Conservation (phyloP, 371 early-diverging fungal species). For the Blakeslea trispora region DNA sequence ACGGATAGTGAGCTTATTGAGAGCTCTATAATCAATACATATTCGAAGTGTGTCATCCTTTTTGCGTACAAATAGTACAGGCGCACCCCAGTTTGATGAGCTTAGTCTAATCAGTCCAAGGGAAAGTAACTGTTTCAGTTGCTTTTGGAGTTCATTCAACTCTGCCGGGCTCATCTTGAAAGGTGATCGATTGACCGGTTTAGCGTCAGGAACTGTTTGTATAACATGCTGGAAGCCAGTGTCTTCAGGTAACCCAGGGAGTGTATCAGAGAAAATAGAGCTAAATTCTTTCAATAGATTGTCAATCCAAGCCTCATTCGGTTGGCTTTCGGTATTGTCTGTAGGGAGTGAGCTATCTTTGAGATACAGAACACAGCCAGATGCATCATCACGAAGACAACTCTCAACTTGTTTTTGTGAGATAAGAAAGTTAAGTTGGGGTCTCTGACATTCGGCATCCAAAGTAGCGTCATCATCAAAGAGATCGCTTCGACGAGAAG, state of each 20-base stretch:
- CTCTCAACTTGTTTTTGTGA: no score
- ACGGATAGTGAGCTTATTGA: conserved; percentile 46
- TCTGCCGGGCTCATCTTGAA: conserved; percentile 29
- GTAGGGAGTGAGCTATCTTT: no score
- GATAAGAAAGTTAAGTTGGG: no score
- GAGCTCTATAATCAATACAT: conserved; percentile 27
- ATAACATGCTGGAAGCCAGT: conserved; percentile 22
- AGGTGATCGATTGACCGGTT: conserved; percentile 14
- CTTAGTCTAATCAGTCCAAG: conserved; percentile 21
- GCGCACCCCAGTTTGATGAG: conserved; percentile 27
- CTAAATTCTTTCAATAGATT: conserved; percentile 1
- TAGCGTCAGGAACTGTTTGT: conserved; percentile 9
- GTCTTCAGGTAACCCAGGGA: conserved; percentile 8
- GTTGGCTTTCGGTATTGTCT: no score
- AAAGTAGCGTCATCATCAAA: no score
- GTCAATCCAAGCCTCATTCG: no score
- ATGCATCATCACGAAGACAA: no score
- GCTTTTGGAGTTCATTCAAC: conserved; percentile 20
- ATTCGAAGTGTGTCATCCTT: conserved; percentile 37
- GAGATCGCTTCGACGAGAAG: no score
- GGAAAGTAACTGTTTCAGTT: conserved; percentile 20
- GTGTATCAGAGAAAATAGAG: neutral
- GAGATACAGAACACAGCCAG: no score
- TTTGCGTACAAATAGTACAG: conserved; percentile 48
- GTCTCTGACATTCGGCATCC: no score